Base-by-base conservation (phyloP, 2,329 filamentous ascomycete species). In the Fusarium verrucosum region DNA sequence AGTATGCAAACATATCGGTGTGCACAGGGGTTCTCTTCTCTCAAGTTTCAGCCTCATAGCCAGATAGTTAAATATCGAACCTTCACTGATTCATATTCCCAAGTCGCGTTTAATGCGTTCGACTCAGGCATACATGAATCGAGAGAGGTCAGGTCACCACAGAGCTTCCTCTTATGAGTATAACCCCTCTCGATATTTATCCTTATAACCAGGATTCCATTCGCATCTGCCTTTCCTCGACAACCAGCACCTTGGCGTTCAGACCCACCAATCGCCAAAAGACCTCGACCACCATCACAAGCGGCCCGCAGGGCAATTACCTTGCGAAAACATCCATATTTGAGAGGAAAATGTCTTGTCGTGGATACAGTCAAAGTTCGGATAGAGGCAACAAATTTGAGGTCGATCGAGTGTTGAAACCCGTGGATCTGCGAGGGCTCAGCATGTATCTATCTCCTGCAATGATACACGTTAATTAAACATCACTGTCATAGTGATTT, bases 381-480 rank as follows among this genome's bases (percentile, higher is more conserved):
- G 22, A 19, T 5, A 32, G n/a, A 16, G 30, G 5, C 30, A 32
- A 32, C 6, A 37, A 60, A 26, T 22, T 13, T 14, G 13, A 55
- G 42, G 45, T 22, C 19, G 36, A 22, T 30, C 19, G 25, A 45
- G 42, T 36, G 50, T 20, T 62, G 40, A 47, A 43, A 40, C 30
- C 38, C 35, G 51, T 45, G 28, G 25, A 46, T 43, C 8, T 52
- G 51, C 45, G 51, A 57, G 41, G 51, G 51, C 20, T 62, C 45
- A 62, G 22, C 58, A 63, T 20, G 17, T 32, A 50, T 58, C 36
- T 58, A 47, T 52, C 20, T 19, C 22, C 51, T 19, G 19, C 19
- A 25, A 28, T 14, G n/a, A 10, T 14, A 35, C 30, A 26, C 33
- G 23, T n/a, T 19, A 35, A 50, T 28, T 46, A 50, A 41, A 43